These are phyloP conservation scores for Gloeophyllum trabeum DNA, from an alignment of 768 basidiomycete genomes.

Conservation along the genomic window DNA sequence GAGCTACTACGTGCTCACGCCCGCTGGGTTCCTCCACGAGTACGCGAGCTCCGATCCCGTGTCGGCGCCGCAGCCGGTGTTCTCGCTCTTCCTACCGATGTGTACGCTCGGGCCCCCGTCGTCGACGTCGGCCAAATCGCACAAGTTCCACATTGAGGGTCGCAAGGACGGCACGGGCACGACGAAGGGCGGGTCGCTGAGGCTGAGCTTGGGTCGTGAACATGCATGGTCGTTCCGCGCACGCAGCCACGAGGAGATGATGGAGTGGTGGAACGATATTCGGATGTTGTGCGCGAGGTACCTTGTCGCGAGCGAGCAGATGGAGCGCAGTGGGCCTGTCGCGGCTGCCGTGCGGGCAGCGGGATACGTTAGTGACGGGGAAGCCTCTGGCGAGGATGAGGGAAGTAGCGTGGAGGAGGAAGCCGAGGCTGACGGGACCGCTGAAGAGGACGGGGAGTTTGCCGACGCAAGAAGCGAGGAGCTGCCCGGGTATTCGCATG, in stretches of 20 bases:
- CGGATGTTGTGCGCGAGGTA: constrained; percentile 90
- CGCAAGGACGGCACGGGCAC: constrained; percentile 72
- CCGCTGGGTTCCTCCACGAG: constrained; percentile 95
- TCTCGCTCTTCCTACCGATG: constrained; percentile 84
- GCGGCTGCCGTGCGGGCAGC: constrained; percentile 84
- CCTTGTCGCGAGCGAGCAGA: constrained; percentile 86
- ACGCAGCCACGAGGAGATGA: constrained; percentile 89
- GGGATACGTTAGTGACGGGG: constrained; percentile 82
- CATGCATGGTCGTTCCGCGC: constrained; percentile 87
- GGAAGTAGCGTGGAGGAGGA: constrained; percentile 47
- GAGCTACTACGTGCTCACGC: constrained; percentile 84
- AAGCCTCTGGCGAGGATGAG: constrained; percentile 48
- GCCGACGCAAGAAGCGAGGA: constrained; percentile 27
- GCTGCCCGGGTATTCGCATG: constrained; percentile 53
- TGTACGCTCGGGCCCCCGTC: constrained; percentile 95
- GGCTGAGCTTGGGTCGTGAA: constrained; percentile 23
- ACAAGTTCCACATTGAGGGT: constrained; percentile 98
- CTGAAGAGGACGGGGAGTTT: constrained; percentile 35
- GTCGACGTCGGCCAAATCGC: constrained; percentile 46
- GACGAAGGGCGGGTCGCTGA: constrained; percentile 41
- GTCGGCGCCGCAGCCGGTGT: constrained; percentile 48
- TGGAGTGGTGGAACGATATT: constrained; percentile 99
- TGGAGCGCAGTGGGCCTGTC: constrained; percentile 88
- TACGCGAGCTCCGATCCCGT: constrained; percentile 70
- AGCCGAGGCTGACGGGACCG: constrained; percentile 34